phyloP scores from a whole-genome alignment of 768 basidiomycete species.

The Chiua virens region DNA sequence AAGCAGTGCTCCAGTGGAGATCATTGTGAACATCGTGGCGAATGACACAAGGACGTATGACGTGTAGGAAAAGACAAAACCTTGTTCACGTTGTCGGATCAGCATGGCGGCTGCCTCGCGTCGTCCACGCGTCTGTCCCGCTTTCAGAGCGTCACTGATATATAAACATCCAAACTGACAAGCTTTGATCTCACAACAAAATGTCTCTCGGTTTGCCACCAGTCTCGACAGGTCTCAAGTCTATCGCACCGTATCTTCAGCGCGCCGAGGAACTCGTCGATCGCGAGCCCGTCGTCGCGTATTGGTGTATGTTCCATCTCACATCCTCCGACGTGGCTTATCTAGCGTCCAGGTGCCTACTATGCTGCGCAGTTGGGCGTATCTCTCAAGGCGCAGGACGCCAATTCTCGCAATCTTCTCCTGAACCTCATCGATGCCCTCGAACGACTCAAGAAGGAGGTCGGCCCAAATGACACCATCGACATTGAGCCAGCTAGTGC shows the following conservation, averaged over 20 bases:
- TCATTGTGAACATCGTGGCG: too few species aligned
- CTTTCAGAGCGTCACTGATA: not conserved
- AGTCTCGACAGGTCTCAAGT: constrained; percentile 58
- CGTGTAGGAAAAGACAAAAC: too few species aligned
- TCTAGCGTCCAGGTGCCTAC: constrained; percentile 66
- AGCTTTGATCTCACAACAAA: not conserved
- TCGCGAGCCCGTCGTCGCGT: constrained; percentile 85
- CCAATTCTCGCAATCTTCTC: constrained; percentile 64
- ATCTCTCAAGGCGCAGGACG: constrained; percentile 64
- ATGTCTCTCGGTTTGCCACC: constrained; percentile 58
- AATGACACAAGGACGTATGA: too few species aligned
- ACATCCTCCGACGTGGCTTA: constrained; percentile 1
- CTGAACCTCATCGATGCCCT: constrained; percentile 72
- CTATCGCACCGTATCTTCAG: constrained; percentile 79
- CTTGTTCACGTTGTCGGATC: too few species aligned
- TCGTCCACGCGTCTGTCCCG: constrained; percentile 4
- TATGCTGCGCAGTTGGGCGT: constrained; percentile 91
- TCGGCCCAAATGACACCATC: constrained; percentile 76
- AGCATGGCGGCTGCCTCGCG: constrained; percentile 3
- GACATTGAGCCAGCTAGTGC: constrained; percentile 79
- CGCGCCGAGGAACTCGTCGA: constrained; percentile 83
- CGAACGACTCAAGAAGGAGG: constrained; percentile 76
- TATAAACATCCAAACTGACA: not conserved
- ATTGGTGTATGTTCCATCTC: constrained; percentile 78
- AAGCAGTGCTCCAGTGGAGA: too few species aligned